These are phyloP conservation scores for Boletus sp. DNA, from an alignment of 768 basidiomycete species.

Conservation along the genomic window DNA sequence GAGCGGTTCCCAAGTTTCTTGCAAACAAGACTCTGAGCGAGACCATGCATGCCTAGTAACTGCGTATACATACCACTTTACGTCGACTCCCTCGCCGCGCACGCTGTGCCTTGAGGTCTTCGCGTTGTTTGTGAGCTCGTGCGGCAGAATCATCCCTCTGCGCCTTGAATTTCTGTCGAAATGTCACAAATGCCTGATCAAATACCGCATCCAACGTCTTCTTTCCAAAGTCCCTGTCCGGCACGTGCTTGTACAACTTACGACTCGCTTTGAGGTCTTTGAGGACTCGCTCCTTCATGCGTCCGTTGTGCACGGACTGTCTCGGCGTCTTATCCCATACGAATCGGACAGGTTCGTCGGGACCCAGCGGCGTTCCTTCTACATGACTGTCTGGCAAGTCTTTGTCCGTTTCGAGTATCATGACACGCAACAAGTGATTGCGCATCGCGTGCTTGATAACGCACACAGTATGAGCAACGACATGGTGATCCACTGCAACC, in stretches of 20 bases:
- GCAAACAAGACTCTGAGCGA: not conserved
- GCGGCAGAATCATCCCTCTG: slow-evolving; percentile 53
- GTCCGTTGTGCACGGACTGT: slow-evolving; percentile 68
- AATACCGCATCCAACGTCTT: slow-evolving; percentile 60
- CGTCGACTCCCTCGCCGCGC: slow-evolving; percentile 58
- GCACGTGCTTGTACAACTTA: slow-evolving; percentile 56
- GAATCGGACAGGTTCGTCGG: slow-evolving; percentile 62
- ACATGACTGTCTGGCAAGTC: slow-evolving; percentile 57
- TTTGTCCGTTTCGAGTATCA: slow-evolving; percentile 55
- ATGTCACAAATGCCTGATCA: slow-evolving; percentile 66
- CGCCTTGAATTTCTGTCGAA: slow-evolving; percentile 62
- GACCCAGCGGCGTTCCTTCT: slow-evolving; percentile 47
- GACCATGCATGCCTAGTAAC: no score
- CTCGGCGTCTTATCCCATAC: slow-evolving; percentile 78
- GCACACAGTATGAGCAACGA: slow-evolving; percentile 2
- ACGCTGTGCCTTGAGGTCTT: slow-evolving; percentile 59
- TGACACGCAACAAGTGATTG: slow-evolving; percentile 54
- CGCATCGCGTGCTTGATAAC: slow-evolving; percentile 64
- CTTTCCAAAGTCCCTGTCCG: slow-evolving; percentile 62
- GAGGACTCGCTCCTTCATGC: slow-evolving; percentile 65
- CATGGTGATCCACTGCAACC: not conserved
- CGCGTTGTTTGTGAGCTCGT: slow-evolving; percentile 44
- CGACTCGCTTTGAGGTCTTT: slow-evolving; percentile 57
- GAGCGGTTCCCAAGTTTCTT: slow-evolving; percentile 71
- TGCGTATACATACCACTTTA: slow-evolving; percentile 49